A percentile compares a stretch with the other conserved stretches of the same genome.
These are phyloP conservation scores for Penicillium verrucosum DNA, from an alignment of 2,329 filamentous ascomycete genomes.

Conservation along the genomic window DNA sequence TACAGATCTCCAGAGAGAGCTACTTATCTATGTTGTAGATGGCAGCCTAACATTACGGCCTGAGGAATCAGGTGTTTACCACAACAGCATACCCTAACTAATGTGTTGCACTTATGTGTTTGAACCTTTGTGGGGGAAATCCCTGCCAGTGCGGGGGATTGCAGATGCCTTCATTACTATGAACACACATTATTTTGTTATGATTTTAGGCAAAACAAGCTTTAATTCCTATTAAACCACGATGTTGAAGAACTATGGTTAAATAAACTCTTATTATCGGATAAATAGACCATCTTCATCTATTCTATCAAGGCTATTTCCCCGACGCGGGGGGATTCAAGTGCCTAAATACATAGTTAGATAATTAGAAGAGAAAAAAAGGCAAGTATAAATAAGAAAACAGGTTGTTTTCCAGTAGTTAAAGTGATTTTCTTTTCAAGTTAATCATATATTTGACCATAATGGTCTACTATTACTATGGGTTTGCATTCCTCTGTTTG, in stretches of 20 bases:
- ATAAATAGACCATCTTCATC: slow-evolving; percentile 1
- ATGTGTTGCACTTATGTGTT: too few relatives aligned
- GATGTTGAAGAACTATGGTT: background rate
- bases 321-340: slow-evolving; percentile 14
- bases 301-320: slow-evolving; percentile 3
- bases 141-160: background rate
- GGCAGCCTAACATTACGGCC: too few relatives aligned
- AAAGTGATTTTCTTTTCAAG: too few relatives aligned
- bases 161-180: background rate
- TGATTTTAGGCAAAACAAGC: background rate
- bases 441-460: background rate
- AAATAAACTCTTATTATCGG: background rate
- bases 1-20: too few relatives aligned
- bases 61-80: too few relatives aligned
- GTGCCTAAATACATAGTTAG: slow-evolving; percentile 1
- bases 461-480: slow-evolving; percentile 9
- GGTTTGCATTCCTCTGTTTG: background rate
- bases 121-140: background rate
- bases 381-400: background rate
- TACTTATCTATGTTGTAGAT: too few relatives aligned
- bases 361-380: background rate
- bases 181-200: background rate
- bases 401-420: background rate
- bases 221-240: background rate
- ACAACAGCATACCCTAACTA: too few relatives aligned